Conservation (phyloP, 129 eudicot species). For the Oenanthe sinensis region DNA sequence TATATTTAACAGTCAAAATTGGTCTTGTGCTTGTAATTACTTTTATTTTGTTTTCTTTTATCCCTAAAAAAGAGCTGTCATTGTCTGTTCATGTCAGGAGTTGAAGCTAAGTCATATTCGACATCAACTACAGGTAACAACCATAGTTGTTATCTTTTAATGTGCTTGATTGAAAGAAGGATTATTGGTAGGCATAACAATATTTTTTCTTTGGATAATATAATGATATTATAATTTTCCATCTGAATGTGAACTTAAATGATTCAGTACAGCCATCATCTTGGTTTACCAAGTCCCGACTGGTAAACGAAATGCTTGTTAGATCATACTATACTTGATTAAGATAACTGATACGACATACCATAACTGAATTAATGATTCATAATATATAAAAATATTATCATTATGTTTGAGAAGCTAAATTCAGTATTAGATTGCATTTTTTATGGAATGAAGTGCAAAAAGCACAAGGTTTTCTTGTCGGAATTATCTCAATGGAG, state of each 20-base stretch:
- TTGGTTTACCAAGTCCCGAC: background rate
- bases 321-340: background rate
- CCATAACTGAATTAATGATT: background rate
- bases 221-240: background rate
- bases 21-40: background rate
- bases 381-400: background rate
- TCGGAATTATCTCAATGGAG: background rate
- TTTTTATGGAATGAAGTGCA: background rate
- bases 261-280: background rate
- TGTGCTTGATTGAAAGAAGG: background rate
- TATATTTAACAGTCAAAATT: background rate
- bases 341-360: background rate
- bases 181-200: background rate
- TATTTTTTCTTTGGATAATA: background rate
- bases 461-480: background rate
- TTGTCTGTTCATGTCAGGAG: slow-evolving; percentile 34
- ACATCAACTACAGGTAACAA: slow-evolving; percentile 67
- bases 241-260: background rate
- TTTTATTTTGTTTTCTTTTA: background rate
- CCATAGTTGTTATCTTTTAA: background rate
- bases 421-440: background rate
- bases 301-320: background rate
- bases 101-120: slow-evolving; percentile 63
- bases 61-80: slow-evolving; percentile 13
- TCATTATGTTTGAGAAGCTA: background rate